These are phyloP conservation scores for Vitis rupestris DNA, from an alignment of 164 flowering plant species.

Conservation along the genomic window DNA sequence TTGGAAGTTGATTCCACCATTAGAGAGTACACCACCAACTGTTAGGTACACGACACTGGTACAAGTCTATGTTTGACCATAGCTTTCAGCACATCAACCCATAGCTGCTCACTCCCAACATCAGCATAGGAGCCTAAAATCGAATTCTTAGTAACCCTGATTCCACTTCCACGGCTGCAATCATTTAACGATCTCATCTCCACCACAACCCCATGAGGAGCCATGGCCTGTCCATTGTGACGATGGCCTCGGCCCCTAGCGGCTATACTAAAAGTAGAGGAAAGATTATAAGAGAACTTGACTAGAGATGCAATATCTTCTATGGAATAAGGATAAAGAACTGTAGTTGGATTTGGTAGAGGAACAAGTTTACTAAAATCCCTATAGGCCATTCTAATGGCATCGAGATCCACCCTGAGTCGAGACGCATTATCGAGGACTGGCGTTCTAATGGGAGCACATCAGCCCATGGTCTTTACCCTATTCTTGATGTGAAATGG, in stretches of 20 bases:
- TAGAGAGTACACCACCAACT: slow-evolving; percentile 91
- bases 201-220: slow-evolving; percentile 67
- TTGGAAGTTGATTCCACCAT: slow-evolving; percentile 86
- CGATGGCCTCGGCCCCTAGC: slow-evolving; percentile 82
- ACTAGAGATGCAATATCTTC: slow-evolving; percentile 50
- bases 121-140: slow-evolving; percentile 41
- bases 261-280: slow-evolving; percentile 45
- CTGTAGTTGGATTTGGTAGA: slow-evolving; percentile 42
- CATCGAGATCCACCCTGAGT: slow-evolving; percentile 27
- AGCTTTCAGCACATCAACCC: slow-evolving; percentile 68
- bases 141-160: slow-evolving; percentile 30
- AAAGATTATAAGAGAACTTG: slow-evolving; percentile 29
- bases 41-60: slow-evolving; percentile 70
- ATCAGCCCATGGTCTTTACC: neutral
- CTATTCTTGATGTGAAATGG: no score
- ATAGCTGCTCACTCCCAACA: slow-evolving; percentile 72
- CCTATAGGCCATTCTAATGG: slow-evolving; percentile 36
- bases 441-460: slow-evolving; percentile 14
- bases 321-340: slow-evolving; percentile 55
- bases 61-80: slow-evolving; percentile 62
- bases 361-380: slow-evolving; percentile 60
- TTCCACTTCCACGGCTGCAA: slow-evolving; percentile 12
- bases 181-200: slow-evolving; percentile 56
- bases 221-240: slow-evolving; percentile 71
- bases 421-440: no score